Percentiles rank a stretch among this genome's conserved stretches.
Conservation (phyloP, 331 rosid species). For the Spiraea crenata region DNA sequence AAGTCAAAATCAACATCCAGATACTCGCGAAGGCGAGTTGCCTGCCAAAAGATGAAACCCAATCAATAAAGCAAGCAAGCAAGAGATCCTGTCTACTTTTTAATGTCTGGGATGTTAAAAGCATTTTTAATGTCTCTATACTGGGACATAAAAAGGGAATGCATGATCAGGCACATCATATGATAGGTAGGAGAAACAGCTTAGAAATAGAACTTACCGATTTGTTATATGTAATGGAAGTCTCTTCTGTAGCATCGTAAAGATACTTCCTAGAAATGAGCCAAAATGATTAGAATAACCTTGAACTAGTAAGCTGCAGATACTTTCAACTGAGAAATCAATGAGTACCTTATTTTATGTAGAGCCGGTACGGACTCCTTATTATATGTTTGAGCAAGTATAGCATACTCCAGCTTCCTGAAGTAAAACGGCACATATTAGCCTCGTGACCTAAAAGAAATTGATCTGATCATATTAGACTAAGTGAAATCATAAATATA, state of each 20-base stretch:
- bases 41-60: constrained; percentile 36
- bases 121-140: not conserved
- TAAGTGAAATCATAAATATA: not conserved
- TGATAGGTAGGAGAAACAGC: not conserved
- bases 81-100: not conserved
- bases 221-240: constrained; percentile 75
- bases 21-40: constrained; percentile 81
- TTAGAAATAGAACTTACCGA: constrained; percentile 51
- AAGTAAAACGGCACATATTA: constrained; percentile 16
- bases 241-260: constrained; percentile 84
- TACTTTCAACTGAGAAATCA: constrained; percentile 9
- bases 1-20: constrained; percentile 90
- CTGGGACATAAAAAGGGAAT: not conserved
- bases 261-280: constrained; percentile 65
- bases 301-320: constrained; percentile 9
- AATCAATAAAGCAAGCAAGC: not conserved
- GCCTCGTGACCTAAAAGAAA: constrained; percentile 12
- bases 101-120: no score
- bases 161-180: not conserved
- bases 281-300: constrained; percentile 8
- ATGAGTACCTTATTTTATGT: constrained; percentile 67
- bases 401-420: constrained; percentile 77
- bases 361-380: constrained; percentile 80
- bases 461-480: not conserved
- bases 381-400: constrained; percentile 73